Evolutionary conservation across 192 early-diverging fungal species (phyloP).

Genomic region (Haplosporangium gracile): DNA sequence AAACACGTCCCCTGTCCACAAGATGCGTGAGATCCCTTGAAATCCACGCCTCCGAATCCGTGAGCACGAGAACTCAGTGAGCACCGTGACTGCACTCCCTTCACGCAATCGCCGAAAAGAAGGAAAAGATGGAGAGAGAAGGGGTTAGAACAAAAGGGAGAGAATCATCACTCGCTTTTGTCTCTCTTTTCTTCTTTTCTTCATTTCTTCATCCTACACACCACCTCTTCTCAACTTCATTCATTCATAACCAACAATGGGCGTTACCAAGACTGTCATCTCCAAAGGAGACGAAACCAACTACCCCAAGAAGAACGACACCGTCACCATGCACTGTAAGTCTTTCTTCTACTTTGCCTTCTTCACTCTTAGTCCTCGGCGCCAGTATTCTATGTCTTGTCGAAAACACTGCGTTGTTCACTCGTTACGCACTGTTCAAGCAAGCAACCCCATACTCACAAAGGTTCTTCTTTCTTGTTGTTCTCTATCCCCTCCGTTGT

Average conservation of each 20-base stretch:
- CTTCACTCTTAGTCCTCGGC: neutral
- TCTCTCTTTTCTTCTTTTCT: too few relatives aligned
- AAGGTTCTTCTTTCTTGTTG: neutral
- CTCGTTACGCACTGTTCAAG: neutral
- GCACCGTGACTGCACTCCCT: neutral
- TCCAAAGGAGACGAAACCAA: slow-evolving; percentile 23
- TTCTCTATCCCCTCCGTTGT: neutral
- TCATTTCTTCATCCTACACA: neutral
- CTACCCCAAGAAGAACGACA: slow-evolving; percentile 65
- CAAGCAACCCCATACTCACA: neutral
- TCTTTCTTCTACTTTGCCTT: slow-evolving; percentile 34
- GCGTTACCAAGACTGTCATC: slow-evolving; percentile 30
- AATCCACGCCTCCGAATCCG: neutral
- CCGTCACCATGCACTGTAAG: slow-evolving; percentile 72
- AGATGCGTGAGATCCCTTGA: slow-evolving; percentile 1
- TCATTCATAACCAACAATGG: slow-evolving; percentile 18
- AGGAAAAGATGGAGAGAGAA: neutral
- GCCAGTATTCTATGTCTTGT: slow-evolving; percentile 31
- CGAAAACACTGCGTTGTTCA: neutral
- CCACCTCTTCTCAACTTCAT: neutral
- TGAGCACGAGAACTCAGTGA: neutral
- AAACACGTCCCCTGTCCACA: neutral
- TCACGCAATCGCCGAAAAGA: neutral
- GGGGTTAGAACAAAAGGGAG: neutral
- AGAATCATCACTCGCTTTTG: neutral